Conservation (phyloP, 176 grass and related monocot genomes). For the Elymus sibiricus region DNA sequence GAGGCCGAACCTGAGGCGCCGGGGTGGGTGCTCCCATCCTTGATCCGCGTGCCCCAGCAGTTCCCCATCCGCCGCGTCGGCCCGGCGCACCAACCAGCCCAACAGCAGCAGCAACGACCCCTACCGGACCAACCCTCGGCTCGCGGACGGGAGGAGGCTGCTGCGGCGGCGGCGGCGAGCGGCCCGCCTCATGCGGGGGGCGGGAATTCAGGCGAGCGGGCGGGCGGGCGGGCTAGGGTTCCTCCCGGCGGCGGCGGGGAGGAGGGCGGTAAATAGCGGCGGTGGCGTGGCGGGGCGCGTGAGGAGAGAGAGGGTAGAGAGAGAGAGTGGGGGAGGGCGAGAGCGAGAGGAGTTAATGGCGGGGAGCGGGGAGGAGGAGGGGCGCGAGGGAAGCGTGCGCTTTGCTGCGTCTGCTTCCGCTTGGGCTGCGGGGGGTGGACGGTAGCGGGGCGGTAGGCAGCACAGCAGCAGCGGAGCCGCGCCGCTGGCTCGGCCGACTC, state of each 20-base stretch:
- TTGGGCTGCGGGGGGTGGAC: not conserved
- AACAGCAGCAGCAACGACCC: not conserved
- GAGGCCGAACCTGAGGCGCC: conserved; percentile 52
- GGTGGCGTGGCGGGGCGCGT: conserved; percentile 22
- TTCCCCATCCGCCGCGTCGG: conserved; percentile 53
- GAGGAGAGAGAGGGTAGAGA: not conserved
- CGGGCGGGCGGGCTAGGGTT: conserved; percentile 34
- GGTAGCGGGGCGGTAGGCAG: too few species aligned
- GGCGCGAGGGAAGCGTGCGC: conserved; percentile 27
- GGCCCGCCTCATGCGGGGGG: not conserved
- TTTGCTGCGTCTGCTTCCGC: not conserved
- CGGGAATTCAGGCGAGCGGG: not conserved
- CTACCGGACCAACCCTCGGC: not conserved
- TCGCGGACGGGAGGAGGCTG: not conserved
- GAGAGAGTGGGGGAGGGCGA: not conserved
- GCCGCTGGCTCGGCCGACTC: conserved; percentile 1
- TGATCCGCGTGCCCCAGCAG: conserved; percentile 72
- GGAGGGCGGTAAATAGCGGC: not conserved
- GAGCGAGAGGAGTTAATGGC: conserved; percentile 34
- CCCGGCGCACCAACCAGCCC: not conserved
- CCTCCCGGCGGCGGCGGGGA: not conserved
- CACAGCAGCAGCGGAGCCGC: not conserved
- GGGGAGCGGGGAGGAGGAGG: conserved; percentile 7
- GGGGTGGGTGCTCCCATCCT: conserved; percentile 52
- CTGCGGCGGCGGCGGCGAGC: not conserved